phyloP scores from a whole-genome alignment of 1,139 yeast genomes.

The Pneumocystis jirovecii region DNA sequence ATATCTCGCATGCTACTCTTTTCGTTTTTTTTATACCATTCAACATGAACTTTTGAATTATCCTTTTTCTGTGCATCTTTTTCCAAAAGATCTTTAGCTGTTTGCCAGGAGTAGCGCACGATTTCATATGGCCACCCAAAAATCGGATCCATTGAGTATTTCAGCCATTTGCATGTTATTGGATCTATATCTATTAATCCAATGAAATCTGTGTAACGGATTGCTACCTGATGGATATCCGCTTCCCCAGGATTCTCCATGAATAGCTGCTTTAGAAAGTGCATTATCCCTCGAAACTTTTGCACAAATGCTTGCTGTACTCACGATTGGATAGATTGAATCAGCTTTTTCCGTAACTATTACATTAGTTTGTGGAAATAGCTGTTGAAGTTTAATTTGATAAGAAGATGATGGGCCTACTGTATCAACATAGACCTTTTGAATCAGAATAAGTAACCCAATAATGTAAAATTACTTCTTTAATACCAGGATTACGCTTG shows the following conservation, averaged over 20 bases:
- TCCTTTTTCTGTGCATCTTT: slow-evolving; percentile 19
- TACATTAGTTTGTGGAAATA: slow-evolving; percentile 57
- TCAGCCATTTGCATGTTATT: slow-evolving; percentile 61
- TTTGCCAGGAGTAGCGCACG: slow-evolving; percentile 86
- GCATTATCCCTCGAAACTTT: slow-evolving; percentile 83
- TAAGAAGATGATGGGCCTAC: slow-evolving; percentile 89
- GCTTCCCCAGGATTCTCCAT: slow-evolving; percentile 14
- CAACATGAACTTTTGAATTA: slow-evolving; percentile 31
- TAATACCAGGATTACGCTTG: slow-evolving; percentile 44
- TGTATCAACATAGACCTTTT: slow-evolving; percentile 64
- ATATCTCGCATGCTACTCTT: neutral
- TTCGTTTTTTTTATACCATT: slow-evolving; percentile 41
- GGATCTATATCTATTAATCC: slow-evolving; percentile 37
- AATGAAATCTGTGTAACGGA: neutral
- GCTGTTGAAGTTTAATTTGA: slow-evolving; percentile 51
- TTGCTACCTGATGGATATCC: slow-evolving; percentile 59
- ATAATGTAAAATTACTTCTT: slow-evolving; percentile 25
- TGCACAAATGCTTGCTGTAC: slow-evolving; percentile 94
- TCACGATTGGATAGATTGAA: slow-evolving; percentile 80
- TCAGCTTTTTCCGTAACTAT: slow-evolving; percentile 96
- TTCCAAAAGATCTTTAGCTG: slow-evolving; percentile 59
- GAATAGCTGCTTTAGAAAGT: slow-evolving; percentile 25
- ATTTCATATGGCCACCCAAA: slow-evolving; percentile 71
- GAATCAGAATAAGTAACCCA: neutral
- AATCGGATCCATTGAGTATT: slow-evolving; percentile 44